Base-by-base conservation (phyloP, 768 basidiomycete species). In the Trametes cinnabarina region DNA sequence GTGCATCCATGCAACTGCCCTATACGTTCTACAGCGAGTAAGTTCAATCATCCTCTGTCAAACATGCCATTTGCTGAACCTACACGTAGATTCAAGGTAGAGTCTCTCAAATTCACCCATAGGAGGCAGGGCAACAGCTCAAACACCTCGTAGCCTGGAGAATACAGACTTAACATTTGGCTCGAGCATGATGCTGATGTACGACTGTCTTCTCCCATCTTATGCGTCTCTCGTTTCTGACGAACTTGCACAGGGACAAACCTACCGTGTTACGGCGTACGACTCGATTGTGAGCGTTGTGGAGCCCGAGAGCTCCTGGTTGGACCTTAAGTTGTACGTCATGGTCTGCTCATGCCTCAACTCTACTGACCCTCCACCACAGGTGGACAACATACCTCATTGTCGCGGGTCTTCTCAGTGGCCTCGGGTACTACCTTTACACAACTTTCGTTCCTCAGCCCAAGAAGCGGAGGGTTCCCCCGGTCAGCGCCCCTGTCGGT, bases 21-120 rank as follows among this genome's bases (percentile, higher is more conserved):
- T 94, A 84, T 64, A 60, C 75, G 10, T 92, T 94, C 71, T 75
- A 88, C 73, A 92, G 88, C 81, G 89, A 94, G 92, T 93, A 63
- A 72, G 90, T 77, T 39, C 10, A 8, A 39, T 17, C 23, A 28
- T 23, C 39, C 53, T 41, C 39, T 10, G 44, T 26, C 15, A 35
- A n/a, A n/a, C 40, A 15, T 44, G 6, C 60, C 48, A 59, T 10
- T 11, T 52, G 4, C 23, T 43, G 43, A n/a, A 44, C 37, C 14
- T 42, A 4, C 19, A 17, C 12, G 39, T 11, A 63, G 58, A 40
- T 58, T 60, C 55, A 64, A 68, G 58, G 58, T 63, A 40, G 34
- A 44, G 55, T 58, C 39, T 55, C 68, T 32, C 68, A 7, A 34
- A 39, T 50, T 23, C 46, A 12, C 32, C 57, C 44, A 10, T 12